These are phyloP conservation scores for Cutaneotrichosporon dermatis DNA, from an alignment of 1,284 basidiomycete genomes.

Conservation along the genomic window DNA sequence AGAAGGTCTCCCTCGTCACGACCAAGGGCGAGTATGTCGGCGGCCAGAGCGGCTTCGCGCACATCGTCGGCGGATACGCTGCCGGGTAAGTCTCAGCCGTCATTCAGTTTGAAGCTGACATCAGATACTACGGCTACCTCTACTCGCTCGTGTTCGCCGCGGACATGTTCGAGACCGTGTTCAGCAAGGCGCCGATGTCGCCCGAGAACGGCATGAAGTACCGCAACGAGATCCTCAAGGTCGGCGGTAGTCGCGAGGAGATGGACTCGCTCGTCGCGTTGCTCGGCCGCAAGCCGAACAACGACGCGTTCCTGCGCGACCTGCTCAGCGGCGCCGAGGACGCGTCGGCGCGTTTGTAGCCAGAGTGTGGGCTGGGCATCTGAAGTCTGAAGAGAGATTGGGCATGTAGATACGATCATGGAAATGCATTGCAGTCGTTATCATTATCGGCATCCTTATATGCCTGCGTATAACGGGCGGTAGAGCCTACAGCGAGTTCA, in stretches of 20 bases:
- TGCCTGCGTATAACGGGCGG: no score
- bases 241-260: constrained; percentile 18
- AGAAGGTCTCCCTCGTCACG: constrained; percentile 17
- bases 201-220: constrained; percentile 18
- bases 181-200: constrained; percentile 15
- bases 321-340: constrained; percentile 16
- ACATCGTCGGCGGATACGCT: constrained; percentile 17
- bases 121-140: constrained; percentile 21
- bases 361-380: neutral
- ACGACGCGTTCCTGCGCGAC: constrained; percentile 22
- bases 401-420: no score
- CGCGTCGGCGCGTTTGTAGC: neutral
- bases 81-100: constrained; percentile 5
- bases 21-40: constrained; percentile 20
- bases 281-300: constrained; percentile 21
- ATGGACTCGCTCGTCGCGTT: constrained; percentile 16
- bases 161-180: constrained; percentile 23
- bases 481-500: neutral
- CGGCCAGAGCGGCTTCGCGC: constrained; percentile 19
- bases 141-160: constrained; percentile 20
- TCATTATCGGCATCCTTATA: no score
- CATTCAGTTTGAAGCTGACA: neutral
- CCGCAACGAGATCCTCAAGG: constrained; percentile 17
- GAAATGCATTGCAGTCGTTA: no score
- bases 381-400: neutral